Conservation (phyloP, 495 filamentous ascomycete species). For the Melanomma pulvis-pyrius region DNA sequence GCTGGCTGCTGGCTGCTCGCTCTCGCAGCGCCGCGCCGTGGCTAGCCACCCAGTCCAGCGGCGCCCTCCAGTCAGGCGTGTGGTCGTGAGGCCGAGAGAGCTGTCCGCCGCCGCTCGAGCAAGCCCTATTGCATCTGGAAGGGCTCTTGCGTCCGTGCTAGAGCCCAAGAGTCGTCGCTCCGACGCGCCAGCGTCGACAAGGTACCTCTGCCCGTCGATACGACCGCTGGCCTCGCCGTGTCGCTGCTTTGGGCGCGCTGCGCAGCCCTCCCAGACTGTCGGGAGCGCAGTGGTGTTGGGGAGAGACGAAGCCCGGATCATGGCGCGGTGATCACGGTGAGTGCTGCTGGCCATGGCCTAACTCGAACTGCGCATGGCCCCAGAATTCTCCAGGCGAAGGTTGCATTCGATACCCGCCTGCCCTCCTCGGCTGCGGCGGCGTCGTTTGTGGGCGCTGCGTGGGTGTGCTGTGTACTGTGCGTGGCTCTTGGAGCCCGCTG, state of each 20-base stretch:
- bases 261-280: conserved; percentile 33
- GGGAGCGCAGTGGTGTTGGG: conserved; percentile 16
- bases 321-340: conserved; percentile 23
- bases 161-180: no score
- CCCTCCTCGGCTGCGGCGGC: conserved; percentile 7
- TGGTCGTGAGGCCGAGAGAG: not conserved
- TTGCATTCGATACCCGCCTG: conserved; percentile 23
- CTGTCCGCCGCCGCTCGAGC: no score
- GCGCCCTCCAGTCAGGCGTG: not conserved
- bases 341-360: conserved; percentile 2
- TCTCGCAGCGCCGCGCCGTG: not conserved
- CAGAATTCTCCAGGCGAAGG: conserved; percentile 26
- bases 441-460: not conserved
- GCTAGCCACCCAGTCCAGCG: not conserved
- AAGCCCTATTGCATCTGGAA: not conserved
- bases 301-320: conserved; percentile 31
- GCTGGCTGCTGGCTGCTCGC: no score
- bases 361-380: conserved; percentile 19
- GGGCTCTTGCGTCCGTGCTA: not conserved
- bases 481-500: not conserved
- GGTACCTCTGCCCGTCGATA: no score
- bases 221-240: not conserved
- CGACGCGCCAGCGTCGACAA: no score
- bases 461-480: not conserved
- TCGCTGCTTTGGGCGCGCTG: conserved; percentile 31